Evolutionary conservation across 495 filamentous ascomycete genomes (phyloP).

Genomic region (Collariella sp.): DNA sequence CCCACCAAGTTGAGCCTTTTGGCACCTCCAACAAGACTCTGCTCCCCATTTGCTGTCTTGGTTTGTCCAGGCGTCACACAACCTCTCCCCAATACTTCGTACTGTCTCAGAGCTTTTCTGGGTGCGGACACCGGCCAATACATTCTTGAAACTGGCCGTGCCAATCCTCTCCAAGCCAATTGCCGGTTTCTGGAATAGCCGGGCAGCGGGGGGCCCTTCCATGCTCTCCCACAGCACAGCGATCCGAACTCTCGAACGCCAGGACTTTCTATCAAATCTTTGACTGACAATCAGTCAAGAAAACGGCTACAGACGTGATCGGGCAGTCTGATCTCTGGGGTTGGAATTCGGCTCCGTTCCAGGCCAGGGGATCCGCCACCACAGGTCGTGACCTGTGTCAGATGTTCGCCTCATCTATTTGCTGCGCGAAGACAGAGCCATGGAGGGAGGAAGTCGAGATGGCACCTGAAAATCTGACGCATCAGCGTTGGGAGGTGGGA

Average conservation of each 20-base stretch:
- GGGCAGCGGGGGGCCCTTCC: no score
- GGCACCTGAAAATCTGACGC: no score
- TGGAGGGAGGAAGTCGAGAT: no score
- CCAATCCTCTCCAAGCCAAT: background rate
- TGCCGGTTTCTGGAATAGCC: background rate
- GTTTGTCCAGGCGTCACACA: background rate
- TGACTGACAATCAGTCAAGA: background rate
- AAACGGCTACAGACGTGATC: background rate
- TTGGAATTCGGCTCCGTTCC: slow-evolving; percentile 3
- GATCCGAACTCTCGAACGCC: no score
- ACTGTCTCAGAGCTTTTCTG: background rate
- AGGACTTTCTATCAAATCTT: no score
- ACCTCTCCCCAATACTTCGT: background rate
- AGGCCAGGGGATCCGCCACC: slow-evolving; percentile 1
- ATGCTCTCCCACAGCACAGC: no score
- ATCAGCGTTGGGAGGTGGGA: no score
- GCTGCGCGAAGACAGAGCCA: no score
- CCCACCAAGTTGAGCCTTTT: no score
- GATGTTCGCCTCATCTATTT: no score
- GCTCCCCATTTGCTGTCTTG: background rate
- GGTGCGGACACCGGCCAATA: background rate
- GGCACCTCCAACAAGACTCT: no score
- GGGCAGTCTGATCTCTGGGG: background rate
- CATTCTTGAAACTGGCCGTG: background rate
- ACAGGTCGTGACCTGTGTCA: no score